phyloP scores from a whole-genome alignment of 148 eudicot species.

The Rhododendron williamsianum region DNA sequence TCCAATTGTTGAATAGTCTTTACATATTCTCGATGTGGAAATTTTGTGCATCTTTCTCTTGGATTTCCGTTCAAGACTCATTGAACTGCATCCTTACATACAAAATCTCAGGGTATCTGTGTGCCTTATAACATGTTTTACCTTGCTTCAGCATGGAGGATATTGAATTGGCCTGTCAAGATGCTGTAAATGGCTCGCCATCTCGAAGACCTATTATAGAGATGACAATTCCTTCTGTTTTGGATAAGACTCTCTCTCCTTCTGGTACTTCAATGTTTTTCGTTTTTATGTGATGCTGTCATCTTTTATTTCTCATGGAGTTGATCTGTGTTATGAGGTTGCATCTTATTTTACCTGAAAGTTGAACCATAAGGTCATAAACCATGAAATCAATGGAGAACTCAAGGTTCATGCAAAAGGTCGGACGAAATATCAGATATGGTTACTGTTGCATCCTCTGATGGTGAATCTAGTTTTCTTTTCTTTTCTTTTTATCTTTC shows the following conservation, averaged over 20 bases:
- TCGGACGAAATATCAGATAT: neutral
- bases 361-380: neutral
- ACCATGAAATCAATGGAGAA: neutral
- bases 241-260: slow-evolving; percentile 85
- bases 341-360: neutral
- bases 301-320: slow-evolving; percentile 2
- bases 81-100: neutral
- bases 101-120: neutral
- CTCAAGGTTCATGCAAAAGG: neutral
- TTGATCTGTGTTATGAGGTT: neutral
- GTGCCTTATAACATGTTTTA: neutral
- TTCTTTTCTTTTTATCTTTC: no score
- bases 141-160: slow-evolving; percentile 65
- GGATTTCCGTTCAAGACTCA: neutral
- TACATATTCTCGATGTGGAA: neutral
- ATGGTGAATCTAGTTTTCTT: neutral
- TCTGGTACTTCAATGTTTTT: slow-evolving; percentile 39
- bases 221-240: slow-evolving; percentile 89
- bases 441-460: neutral
- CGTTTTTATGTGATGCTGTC: neutral
- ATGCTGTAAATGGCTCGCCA: slow-evolving; percentile 65
- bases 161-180: slow-evolving; percentile 70
- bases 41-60: neutral
- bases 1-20: neutral
- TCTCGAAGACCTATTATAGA: slow-evolving; percentile 85